These are phyloP conservation scores for Amanita exitialis DNA, from an alignment of 768 basidiomycete species.

Conservation along the genomic window DNA sequence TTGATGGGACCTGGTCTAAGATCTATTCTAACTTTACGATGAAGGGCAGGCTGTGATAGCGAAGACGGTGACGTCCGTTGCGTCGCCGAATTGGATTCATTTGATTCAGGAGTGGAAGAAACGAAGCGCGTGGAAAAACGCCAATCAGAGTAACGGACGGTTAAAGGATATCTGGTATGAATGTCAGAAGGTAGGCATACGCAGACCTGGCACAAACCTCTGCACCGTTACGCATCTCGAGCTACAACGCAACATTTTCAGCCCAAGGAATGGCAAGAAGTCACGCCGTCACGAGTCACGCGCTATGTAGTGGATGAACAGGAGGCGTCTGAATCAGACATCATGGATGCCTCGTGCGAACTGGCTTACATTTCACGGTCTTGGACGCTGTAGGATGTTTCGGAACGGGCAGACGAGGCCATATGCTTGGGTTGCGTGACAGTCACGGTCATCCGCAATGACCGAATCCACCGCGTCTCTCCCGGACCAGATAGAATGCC, in stretches of 20 bases:
- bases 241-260: slow-evolving; percentile 12
- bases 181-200: background rate
- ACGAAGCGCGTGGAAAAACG: slow-evolving; percentile 7
- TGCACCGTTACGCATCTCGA: slow-evolving; percentile 9
- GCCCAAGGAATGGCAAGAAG: background rate
- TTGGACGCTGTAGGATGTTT: background rate
- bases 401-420: background rate
- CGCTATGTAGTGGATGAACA: background rate
- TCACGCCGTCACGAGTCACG: background rate
- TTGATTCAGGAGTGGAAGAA: slow-evolving; percentile 9
- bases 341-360: background rate
- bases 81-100: background rate
- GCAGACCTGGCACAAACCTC: slow-evolving; percentile 4
- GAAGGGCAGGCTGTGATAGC: slow-evolving; percentile 7
- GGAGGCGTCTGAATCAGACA: background rate
- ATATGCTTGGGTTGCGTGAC: background rate
- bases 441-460: background rate
- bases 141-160: background rate
- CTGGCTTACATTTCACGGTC: background rate
- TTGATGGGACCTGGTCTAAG: slow-evolving; percentile 58
- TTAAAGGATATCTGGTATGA: background rate
- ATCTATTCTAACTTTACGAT: slow-evolving; percentile 40
- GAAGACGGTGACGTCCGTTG: background rate
- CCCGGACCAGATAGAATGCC: slow-evolving; percentile 33
- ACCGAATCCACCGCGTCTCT: slow-evolving; percentile 12